Conservation (phyloP, 1,284 basidiomycete genomes). For the Trametes polyzona region DNA sequence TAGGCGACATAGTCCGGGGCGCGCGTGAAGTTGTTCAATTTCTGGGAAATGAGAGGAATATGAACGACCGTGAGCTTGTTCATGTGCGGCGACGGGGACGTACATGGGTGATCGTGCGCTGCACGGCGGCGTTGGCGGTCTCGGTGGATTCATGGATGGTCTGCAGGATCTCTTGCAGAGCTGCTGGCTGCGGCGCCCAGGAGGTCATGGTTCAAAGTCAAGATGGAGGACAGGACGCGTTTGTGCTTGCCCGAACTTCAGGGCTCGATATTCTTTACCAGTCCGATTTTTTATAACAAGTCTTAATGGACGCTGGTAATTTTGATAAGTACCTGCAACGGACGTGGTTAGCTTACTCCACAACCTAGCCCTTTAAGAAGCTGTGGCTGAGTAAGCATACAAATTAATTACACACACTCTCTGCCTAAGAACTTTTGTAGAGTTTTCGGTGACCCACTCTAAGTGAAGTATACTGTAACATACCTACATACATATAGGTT, state of each 20-base stretch:
- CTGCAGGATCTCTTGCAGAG: conserved; percentile 82
- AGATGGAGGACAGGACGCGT: conserved; percentile 36
- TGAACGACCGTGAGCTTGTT: conserved; percentile 20
- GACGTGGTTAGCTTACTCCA: no score
- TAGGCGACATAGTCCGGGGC: conserved; percentile 96
- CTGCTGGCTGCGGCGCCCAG: conserved; percentile 79
- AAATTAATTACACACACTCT: no score
- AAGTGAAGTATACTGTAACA: no score
- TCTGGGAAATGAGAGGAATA: conserved; percentile 50
- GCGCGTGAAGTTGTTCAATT: conserved; percentile 87
- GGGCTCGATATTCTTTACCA: neutral
- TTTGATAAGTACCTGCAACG: neutral
- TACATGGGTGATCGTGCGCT: conserved; percentile 79
- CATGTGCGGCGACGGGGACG: conserved; percentile 30
- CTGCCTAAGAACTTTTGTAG: neutral
- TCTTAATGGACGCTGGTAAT: neutral
- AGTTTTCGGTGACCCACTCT: no score
- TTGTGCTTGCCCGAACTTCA: conserved; percentile 19
- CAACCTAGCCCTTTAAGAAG: no score
- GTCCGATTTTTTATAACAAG: neutral
- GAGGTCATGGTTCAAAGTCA: conserved; percentile 48
- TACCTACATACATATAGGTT: no score
- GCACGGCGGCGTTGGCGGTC: conserved; percentile 65
- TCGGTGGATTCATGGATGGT: conserved; percentile 87
- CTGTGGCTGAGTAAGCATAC: no score